These are phyloP conservation scores for Hansenula lynferdii DNA, from an alignment of 1,139 yeast species.

Conservation along the genomic window DNA sequence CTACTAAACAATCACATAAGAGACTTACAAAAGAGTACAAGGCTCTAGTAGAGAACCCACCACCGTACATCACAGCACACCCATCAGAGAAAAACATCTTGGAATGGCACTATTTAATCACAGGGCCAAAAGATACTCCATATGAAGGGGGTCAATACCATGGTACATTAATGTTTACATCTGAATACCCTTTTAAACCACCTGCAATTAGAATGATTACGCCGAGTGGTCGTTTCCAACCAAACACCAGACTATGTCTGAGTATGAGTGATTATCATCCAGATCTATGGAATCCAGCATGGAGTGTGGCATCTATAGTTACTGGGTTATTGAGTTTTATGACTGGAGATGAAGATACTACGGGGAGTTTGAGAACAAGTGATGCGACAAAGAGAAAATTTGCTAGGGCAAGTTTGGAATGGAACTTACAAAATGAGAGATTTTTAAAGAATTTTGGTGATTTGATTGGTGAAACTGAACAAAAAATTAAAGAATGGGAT, in stretches of 20 bases:
- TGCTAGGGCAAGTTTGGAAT: slow-evolving; percentile 54
- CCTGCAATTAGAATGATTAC: slow-evolving; percentile 89
- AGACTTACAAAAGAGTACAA: slow-evolving; percentile 75
- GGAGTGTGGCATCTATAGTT: slow-evolving; percentile 86
- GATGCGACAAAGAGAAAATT: slow-evolving; percentile 36
- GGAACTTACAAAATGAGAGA: slow-evolving; percentile 51
- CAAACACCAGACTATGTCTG: slow-evolving; percentile 76
- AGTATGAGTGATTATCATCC: slow-evolving; percentile 94
- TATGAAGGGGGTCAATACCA: slow-evolving; percentile 86
- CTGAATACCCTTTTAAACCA: slow-evolving; percentile 89
- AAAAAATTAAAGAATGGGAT: slow-evolving; percentile 19
- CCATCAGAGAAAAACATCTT: slow-evolving; percentile 78
- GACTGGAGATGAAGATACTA: slow-evolving; percentile 56
- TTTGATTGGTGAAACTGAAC: slow-evolving; percentile 42
- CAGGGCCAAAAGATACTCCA: slow-evolving; percentile 85
- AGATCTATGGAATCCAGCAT: slow-evolving; percentile 91
- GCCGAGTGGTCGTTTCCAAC: slow-evolving; percentile 76
- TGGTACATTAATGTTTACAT: slow-evolving; percentile 78
- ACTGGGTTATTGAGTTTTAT: slow-evolving; percentile 84
- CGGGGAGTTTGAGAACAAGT: slow-evolving; percentile 56
- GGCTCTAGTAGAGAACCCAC: slow-evolving; percentile 66
- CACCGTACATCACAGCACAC: slow-evolving; percentile 77
- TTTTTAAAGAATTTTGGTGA: slow-evolving; percentile 71
- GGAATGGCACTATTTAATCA: slow-evolving; percentile 44
- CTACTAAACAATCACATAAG: slow-evolving; percentile 43